Percentiles rank a stretch among this genome's conserved stretches.
phyloP scores from a whole-genome alignment of 2,329 filamentous ascomycete species.

The Neospermospora avenae region DNA sequence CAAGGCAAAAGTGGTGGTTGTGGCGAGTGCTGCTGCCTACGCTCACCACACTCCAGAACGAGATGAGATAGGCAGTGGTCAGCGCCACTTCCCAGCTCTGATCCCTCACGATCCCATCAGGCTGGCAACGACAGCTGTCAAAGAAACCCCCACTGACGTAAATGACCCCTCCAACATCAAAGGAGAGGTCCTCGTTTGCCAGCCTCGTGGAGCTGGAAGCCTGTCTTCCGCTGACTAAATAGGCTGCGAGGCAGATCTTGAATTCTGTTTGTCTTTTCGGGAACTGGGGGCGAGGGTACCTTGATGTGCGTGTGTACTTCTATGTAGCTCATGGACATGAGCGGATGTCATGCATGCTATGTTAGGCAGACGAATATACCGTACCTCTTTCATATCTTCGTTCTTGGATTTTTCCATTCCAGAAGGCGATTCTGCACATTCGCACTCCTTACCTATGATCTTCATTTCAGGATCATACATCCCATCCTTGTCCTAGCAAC shows the following conservation, averaged over 20 bases:
- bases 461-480: not conserved
- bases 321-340: not conserved
- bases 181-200: not conserved
- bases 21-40: too few species aligned
- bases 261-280: not conserved
- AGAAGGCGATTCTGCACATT: not conserved
- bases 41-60: not conserved
- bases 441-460: not conserved
- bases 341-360: not conserved
- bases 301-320: not conserved
- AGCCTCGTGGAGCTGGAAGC: not conserved
- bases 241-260: constrained; percentile 3
- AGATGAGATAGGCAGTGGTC: not conserved
- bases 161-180: not conserved
- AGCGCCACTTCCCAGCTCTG: constrained; percentile 6
- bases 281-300: not conserved
- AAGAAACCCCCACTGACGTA: not conserved
- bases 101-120: not conserved
- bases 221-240: not conserved
- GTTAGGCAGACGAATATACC: not conserved
- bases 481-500: not conserved
- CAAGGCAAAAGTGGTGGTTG: too few species aligned
- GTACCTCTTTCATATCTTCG: constrained; percentile 2
- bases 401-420: not conserved
- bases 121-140: not conserved